Evolutionary conservation across 108 stramenopile genomes (phyloP).

Genomic region (Cyclotella kingstonii): DNA sequence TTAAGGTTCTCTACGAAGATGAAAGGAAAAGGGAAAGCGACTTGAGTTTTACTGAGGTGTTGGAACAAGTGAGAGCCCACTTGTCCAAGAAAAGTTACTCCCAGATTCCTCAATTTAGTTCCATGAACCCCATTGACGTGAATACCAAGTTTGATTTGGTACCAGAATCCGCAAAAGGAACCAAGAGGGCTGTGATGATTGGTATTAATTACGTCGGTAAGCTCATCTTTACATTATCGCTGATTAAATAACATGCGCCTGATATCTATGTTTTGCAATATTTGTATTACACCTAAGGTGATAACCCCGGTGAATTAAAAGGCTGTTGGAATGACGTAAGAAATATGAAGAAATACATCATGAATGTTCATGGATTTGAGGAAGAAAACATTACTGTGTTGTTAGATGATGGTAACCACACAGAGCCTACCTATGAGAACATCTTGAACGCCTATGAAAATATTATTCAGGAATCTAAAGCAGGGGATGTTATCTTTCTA

Average conservation of each 20-base stretch:
- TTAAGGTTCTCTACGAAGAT: conserved; percentile 53
- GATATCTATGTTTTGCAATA: too few relatives aligned
- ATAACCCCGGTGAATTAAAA: conserved; percentile 63
- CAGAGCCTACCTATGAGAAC: conserved; percentile 59
- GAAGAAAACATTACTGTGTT: conserved; percentile 72
- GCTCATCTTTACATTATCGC: neutral
- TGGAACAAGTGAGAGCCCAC: conserved; percentile 21
- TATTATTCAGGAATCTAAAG: conserved; percentile 39
- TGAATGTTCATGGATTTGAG: conserved; percentile 76
- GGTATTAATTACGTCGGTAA: conserved; percentile 90
- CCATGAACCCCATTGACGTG: conserved; percentile 50
- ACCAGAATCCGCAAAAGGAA: conserved; percentile 38
- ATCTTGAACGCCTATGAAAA: conserved; percentile 72
- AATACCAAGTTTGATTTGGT: conserved; percentile 40
- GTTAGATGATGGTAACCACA: conserved; percentile 80
- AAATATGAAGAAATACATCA: conserved; percentile 90
- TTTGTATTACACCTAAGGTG: conserved; percentile 7
- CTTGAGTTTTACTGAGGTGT: conserved; percentile 51
- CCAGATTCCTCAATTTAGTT: conserved; percentile 68
- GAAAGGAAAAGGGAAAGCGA: conserved; percentile 28
- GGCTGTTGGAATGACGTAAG: conserved; percentile 95
- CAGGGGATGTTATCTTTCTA: conserved; percentile 68
- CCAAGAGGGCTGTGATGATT: conserved; percentile 67
- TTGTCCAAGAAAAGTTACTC: conserved; percentile 17
- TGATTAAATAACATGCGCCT: neutral